Conservation (phyloP, 345 rosid genomes). For the Eucalyptus curtisii region DNA sequence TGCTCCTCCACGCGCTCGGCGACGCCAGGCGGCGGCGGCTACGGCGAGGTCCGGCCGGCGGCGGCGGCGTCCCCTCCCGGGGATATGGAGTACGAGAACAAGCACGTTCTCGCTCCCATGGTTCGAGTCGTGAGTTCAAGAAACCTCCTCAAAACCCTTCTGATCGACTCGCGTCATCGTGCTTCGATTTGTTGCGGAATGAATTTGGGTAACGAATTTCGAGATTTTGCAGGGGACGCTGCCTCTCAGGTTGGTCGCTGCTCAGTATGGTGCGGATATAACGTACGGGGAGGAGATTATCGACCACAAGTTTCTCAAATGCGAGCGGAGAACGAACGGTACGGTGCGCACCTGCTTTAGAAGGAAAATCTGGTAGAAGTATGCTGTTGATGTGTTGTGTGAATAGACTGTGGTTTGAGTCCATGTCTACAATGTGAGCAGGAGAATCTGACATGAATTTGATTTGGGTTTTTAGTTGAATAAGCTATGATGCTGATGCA, state of each 20-base stretch:
- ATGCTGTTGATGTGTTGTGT: neutral
- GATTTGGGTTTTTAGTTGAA: neutral
- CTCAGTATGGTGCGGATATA: conserved; percentile 16
- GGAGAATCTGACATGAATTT: neutral
- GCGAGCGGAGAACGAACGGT: conserved; percentile 57
- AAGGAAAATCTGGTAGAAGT: neutral
- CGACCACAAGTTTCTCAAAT: conserved; percentile 12
- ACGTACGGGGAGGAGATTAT: conserved; percentile 81
- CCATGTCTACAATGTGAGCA: neutral
- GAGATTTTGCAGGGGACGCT: neutral
- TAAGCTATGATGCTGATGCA: neutral
- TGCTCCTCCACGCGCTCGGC: neutral
- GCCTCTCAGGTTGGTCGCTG: no score
- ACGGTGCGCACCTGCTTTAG: neutral
- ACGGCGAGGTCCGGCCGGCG: neutral
- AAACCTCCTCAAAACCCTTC: neutral
- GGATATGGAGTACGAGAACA: conserved; percentile 55
- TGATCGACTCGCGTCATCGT: neutral
- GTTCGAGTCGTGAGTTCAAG: conserved; percentile 70
- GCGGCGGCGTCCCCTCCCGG: neutral
- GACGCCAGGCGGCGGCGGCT: neutral
- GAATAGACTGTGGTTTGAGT: neutral
- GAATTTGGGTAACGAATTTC: neutral
- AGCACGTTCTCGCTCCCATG: conserved; percentile 92
- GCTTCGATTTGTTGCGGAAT: neutral